phyloP scores from a whole-genome alignment of 257 asterid species.

The Solanum chiquidenum region DNA sequence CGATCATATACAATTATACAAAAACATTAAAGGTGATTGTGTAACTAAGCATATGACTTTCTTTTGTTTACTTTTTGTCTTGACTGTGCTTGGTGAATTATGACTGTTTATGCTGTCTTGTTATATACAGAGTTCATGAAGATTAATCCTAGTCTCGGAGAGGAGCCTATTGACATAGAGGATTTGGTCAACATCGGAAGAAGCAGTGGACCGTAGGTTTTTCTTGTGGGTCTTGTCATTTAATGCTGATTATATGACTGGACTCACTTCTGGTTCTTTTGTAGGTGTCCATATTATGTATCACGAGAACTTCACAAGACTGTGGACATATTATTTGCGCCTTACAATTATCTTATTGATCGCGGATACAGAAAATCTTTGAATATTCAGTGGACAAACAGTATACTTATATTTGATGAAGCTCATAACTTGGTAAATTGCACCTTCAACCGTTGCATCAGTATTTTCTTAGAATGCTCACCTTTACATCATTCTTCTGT shows the following conservation, averaged over 20 bases:
- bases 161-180: constrained; percentile 95
- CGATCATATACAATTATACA: not conserved
- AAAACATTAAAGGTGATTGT: not conserved
- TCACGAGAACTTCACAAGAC: constrained; percentile 84
- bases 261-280: constrained; percentile 18
- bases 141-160: constrained; percentile 66
- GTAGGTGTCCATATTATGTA: constrained; percentile 92
- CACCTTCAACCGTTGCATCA: constrained; percentile 8
- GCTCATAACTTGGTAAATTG: constrained; percentile 90
- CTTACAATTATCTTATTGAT: constrained; percentile 96
- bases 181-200: constrained; percentile 88
- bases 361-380: constrained; percentile 62
- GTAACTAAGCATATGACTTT: not conserved
- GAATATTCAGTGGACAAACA: constrained; percentile 57
- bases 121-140: constrained; percentile 45
- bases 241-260: constrained; percentile 4
- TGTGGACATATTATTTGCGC: constrained; percentile 91
- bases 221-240: constrained; percentile 3
- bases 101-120: not conserved
- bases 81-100: not conserved
- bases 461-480: constrained; percentile 2
- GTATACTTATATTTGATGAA: constrained; percentile 95
- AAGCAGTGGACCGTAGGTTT: constrained; percentile 83
- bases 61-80: not conserved
- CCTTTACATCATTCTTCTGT: not conserved